Conservation (phyloP, 2,329 filamentous ascomycete species). For the Dryadomyces quercivorus region DNA sequence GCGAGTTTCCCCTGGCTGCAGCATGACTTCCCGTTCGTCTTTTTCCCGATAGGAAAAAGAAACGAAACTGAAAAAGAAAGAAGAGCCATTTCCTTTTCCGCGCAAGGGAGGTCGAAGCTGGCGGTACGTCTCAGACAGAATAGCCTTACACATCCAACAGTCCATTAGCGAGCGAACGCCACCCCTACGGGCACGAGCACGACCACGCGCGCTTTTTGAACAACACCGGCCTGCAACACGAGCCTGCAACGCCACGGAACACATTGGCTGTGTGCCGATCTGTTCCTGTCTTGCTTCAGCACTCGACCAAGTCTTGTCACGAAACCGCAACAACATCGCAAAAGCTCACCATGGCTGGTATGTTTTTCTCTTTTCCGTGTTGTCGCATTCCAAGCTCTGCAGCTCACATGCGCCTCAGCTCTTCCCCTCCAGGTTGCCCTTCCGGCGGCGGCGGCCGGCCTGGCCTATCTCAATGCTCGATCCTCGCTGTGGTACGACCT, state of each 20-base stretch:
- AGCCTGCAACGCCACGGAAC: neutral
- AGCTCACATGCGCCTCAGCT: slow-evolving; percentile 14
- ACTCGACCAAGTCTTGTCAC: neutral
- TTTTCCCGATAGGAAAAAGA: neutral
- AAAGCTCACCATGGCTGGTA: neutral
- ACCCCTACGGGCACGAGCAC: too few species aligned
- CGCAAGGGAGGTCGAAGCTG: too few species aligned
- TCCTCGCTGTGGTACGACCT: slow-evolving; percentile 55
- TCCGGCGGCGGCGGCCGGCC: slow-evolving; percentile 50
- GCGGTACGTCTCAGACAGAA: too few species aligned
- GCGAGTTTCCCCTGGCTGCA: too few species aligned
- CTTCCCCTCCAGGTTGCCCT: slow-evolving; percentile 41
- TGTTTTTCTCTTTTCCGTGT: too few species aligned
- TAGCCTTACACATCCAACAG: too few species aligned
- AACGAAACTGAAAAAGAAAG: neutral
- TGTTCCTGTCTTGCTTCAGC: neutral
- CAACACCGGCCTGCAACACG: neutral
- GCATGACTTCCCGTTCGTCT: neutral
- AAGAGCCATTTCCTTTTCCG: neutral
- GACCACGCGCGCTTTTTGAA: neutral
- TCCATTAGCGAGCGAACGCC: neutral
- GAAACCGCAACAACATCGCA: neutral
- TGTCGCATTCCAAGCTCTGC: too few species aligned
- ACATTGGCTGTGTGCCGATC: neutral
- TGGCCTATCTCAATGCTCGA: slow-evolving; percentile 71